Conservation (phyloP, 1,284 basidiomycete species). For the Xerocomus amazonicus region DNA sequence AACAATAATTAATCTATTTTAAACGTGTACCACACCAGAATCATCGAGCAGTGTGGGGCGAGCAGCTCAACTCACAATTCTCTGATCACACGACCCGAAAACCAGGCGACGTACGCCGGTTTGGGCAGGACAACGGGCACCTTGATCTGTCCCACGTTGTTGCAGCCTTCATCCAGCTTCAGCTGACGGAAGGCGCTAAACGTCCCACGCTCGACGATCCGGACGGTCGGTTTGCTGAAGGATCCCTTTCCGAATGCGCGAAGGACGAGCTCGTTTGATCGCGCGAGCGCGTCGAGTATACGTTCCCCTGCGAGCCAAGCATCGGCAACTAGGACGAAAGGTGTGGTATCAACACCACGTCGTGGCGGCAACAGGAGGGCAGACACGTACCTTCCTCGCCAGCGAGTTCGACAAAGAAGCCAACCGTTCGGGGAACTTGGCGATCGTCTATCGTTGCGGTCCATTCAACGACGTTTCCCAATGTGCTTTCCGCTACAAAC, state of each 20-base stretch:
- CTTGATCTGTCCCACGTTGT: constrained; percentile 16
- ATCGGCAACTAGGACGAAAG: not conserved
- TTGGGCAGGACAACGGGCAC: constrained; percentile 16
- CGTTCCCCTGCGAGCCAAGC: not conserved
- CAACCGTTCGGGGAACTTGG: constrained; percentile 9
- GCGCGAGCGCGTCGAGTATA: constrained; percentile 6
- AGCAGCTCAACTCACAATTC: constrained; percentile 8
- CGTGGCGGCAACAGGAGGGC: too few species aligned
- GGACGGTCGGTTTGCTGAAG: constrained; percentile 12
- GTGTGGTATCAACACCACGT: too few species aligned
- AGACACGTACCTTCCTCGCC: constrained; percentile 4
- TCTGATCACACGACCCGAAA: constrained; percentile 3
- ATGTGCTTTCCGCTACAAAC: not conserved
- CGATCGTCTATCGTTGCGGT: constrained; percentile 18
- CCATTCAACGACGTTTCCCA: constrained; percentile 16
- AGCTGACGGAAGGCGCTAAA: constrained; percentile 21
- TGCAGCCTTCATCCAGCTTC: constrained; percentile 18
- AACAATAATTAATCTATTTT: too few species aligned
- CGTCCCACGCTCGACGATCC: constrained; percentile 16
- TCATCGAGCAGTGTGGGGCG: too few species aligned
- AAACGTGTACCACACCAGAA: too few species aligned
- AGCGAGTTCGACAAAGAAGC: constrained; percentile 21
- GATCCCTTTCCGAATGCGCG: not conserved
- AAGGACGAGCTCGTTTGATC: constrained; percentile 3
- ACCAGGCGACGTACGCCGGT: constrained; percentile 3